Percentiles rank a stretch among this genome's conserved stretches.
Evolutionary conservation across 2,329 filamentous ascomycete genomes (phyloP).

Genomic region (Penicillium crustosum): DNA sequence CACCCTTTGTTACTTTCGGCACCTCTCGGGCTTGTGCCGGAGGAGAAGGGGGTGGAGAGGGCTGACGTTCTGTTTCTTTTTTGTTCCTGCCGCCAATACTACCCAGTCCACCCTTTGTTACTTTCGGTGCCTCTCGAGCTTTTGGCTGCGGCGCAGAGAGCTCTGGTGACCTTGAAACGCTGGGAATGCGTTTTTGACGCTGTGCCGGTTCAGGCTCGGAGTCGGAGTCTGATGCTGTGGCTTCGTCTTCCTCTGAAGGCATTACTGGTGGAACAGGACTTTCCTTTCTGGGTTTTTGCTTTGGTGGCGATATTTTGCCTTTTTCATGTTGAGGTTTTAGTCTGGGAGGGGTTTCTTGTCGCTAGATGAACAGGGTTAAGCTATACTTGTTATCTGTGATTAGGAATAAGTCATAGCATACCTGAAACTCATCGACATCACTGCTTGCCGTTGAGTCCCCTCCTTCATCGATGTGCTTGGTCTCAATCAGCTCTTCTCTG

Average conservation of each 20-base stretch:
- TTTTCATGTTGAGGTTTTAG: slow-evolving; percentile 20
- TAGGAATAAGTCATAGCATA: slow-evolving; percentile 19
- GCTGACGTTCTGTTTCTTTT: slow-evolving; percentile 15
- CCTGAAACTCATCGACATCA: slow-evolving; percentile 42
- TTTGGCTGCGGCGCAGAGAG: not conserved
- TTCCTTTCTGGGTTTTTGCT: slow-evolving; percentile 9
- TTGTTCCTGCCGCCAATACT: slow-evolving; percentile 20
- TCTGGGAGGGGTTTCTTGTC: slow-evolving; percentile 38
- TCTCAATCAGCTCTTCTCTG: not conserved
- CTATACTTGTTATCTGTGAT: not conserved
- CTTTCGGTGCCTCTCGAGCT: not conserved
- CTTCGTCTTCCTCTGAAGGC: slow-evolving; percentile 17
- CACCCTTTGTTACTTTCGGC: slow-evolving; percentile 8
- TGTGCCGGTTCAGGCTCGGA: slow-evolving; percentile 12
- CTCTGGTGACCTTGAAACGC: not conserved
- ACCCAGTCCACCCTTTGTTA: slow-evolving; percentile 13
- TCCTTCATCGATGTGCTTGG: slow-evolving; percentile 15
- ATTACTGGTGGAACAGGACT: slow-evolving; percentile 6
- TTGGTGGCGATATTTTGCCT: not conserved
- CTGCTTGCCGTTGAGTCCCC: slow-evolving; percentile 27
- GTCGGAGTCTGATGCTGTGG: slow-evolving; percentile 20
- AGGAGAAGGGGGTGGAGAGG: not conserved
- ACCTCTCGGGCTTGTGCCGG: not conserved
- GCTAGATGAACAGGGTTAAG: slow-evolving; percentile 23
- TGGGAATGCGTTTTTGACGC: slow-evolving; percentile 2